These are phyloP conservation scores for Alternaria novae-zelandiae DNA, from an alignment of 2,329 filamentous ascomycete genomes.

Conservation along the genomic window DNA sequence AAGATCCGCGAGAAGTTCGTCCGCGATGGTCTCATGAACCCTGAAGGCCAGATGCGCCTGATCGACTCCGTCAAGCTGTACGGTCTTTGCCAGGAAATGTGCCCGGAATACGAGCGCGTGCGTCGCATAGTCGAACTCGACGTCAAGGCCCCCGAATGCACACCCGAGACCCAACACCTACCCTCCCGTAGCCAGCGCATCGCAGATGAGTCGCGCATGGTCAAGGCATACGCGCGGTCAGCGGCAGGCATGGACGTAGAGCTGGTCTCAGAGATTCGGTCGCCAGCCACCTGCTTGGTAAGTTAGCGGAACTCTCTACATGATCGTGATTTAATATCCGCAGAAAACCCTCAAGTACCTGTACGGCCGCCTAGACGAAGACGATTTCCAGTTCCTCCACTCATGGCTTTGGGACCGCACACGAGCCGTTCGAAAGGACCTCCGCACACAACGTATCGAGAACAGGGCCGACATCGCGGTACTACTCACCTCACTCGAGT, in stretches of 20 bases:
- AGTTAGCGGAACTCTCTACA: slow-evolving; percentile 8
- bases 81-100: slow-evolving; percentile 69
- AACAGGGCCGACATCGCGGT: slow-evolving; percentile 60
- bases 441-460: slow-evolving; percentile 67
- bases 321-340: slow-evolving; percentile 24
- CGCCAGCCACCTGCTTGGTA: slow-evolving; percentile 56
- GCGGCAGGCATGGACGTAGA: slow-evolving; percentile 69
- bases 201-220: slow-evolving; percentile 63
- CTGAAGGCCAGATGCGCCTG: slow-evolving; percentile 64
- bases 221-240: slow-evolving; percentile 68
- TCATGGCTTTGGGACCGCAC: slow-evolving; percentile 72
- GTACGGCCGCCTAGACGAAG: slow-evolving; percentile 57
- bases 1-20: slow-evolving; percentile 49
- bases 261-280: slow-evolving; percentile 68
- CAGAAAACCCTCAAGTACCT: slow-evolving; percentile 54
- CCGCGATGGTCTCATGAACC: slow-evolving; percentile 51
- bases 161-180: slow-evolving; percentile 44
- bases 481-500: slow-evolving; percentile 66
- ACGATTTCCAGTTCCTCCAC: slow-evolving; percentile 58
- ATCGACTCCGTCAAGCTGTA: slow-evolving; percentile 67
- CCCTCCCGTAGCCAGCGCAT: slow-evolving; percentile 38
- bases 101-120: slow-evolving; percentile 67
- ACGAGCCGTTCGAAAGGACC: slow-evolving; percentile 69
- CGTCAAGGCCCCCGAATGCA: slow-evolving; percentile 65
- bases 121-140: slow-evolving; percentile 68